phyloP scores from a whole-genome alignment of 805 yeast species.

The Vanderwaltozyma tropicalis region DNA sequence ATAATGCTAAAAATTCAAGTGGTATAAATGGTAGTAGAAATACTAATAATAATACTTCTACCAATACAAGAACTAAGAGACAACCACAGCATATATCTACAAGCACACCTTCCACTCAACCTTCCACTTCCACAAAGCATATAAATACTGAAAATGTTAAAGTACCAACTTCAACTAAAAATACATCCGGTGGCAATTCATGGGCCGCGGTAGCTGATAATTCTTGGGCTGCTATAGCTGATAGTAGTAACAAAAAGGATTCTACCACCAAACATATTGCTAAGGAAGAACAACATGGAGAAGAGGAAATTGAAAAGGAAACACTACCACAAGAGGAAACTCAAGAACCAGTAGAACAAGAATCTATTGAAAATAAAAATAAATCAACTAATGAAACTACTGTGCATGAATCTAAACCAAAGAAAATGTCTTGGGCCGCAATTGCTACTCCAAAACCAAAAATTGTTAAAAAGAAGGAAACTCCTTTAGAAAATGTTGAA shows the following conservation, averaged over 20 bases:
- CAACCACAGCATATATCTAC: conserved; percentile 7
- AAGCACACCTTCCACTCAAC: conserved; percentile 13
- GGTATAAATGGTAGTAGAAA: neutral
- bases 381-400: neutral
- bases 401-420: conserved; percentile 7
- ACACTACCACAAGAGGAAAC: conserved; percentile 9
- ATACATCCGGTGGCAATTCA: neutral
- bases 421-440: conserved; percentile 56
- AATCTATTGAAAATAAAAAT: neutral
- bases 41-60: neutral
- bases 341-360: conserved; percentile 10
- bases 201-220: conserved; percentile 2
- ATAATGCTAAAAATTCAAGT: conserved; percentile 6
- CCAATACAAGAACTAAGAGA: conserved; percentile 6
- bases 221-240: conserved; percentile 33
- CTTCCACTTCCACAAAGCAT: conserved; percentile 8
- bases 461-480: conserved; percentile 22
- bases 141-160: conserved; percentile 18
- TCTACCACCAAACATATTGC: conserved; percentile 5
- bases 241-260: conserved; percentile 1
- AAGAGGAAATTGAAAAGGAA: neutral
- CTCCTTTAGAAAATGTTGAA: conserved; percentile 22
- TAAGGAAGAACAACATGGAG: conserved; percentile 2
- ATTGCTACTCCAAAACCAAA: conserved; percentile 47
- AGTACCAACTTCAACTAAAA: conserved; percentile 16